These are phyloP conservation scores for Aspergillus sp. DNA, from an alignment of 2,329 filamentous ascomycete species.

Conservation along the genomic window DNA sequence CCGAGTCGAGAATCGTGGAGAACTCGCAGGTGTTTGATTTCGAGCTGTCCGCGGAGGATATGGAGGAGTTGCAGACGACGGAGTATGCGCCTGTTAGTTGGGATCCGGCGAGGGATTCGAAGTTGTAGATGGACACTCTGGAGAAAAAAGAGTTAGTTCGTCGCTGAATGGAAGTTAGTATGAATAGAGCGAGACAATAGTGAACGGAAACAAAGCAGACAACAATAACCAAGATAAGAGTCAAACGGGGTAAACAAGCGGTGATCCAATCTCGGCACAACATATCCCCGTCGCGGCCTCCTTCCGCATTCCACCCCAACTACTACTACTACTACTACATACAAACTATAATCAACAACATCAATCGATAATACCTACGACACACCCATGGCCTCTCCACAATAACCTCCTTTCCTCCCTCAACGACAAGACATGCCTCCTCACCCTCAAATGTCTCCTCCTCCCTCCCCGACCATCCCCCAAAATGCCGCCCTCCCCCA, in stretches of 20 bases:
- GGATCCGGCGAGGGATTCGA: constrained; percentile 52
- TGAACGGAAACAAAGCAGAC: too few relatives aligned
- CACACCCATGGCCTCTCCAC: background rate
- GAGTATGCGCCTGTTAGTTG: constrained; percentile 60
- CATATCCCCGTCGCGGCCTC: constrained; percentile 30
- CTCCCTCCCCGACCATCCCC: background rate
- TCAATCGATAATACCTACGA: too few relatives aligned
- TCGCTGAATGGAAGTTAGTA: background rate
- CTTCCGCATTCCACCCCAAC: background rate
- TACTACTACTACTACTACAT: background rate
- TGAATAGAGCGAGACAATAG: too few relatives aligned
- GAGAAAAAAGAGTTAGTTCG: background rate
- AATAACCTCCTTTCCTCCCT: background rate
- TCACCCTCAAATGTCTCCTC: constrained; percentile 1
- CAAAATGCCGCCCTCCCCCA: constrained; percentile 32
- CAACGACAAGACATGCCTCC: background rate
- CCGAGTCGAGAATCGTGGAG: constrained; percentile 60
- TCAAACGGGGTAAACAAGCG: background rate
- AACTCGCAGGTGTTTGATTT: constrained; percentile 64
- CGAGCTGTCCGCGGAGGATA: constrained; percentile 59
- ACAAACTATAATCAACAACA: background rate
- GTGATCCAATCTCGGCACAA: constrained; percentile 28
- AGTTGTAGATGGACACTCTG: constrained; percentile 18
- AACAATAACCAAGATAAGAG: background rate
- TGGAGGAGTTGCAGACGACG: constrained; percentile 56